Conservation (phyloP, 2,329 filamentous ascomycete species). For the Ceratocystiopsis brevicomis region DNA sequence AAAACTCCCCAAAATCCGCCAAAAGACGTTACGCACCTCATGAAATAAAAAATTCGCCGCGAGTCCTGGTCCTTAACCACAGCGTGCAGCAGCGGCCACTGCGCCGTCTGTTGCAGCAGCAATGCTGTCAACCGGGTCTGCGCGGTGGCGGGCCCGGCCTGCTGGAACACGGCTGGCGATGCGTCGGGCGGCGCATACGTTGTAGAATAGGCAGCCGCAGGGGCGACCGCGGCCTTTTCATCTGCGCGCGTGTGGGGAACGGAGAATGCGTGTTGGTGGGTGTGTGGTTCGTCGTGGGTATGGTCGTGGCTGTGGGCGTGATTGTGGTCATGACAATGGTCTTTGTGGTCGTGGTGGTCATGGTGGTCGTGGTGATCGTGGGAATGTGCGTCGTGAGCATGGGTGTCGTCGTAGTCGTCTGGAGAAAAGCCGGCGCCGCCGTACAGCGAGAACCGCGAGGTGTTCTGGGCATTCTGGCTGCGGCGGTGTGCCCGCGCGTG, state of each 20-base stretch:
- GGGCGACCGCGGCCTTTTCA: no score
- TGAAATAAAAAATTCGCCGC: slow-evolving; percentile 90
- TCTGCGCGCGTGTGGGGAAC: slow-evolving; percentile 16
- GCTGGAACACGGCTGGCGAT: slow-evolving; percentile 12
- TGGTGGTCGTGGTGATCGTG: slow-evolving; percentile 14
- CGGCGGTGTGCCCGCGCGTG: slow-evolving; percentile 4
- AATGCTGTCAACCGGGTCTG: slow-evolving; percentile 54
- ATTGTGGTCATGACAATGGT: slow-evolving; percentile 6
- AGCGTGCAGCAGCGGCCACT: slow-evolving; percentile 63
- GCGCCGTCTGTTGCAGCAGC: slow-evolving; percentile 49
- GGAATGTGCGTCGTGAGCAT: slow-evolving; percentile 4
- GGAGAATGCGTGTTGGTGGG: slow-evolving; percentile 8
- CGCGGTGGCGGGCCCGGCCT: slow-evolving; percentile 21
- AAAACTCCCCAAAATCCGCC: not conserved
- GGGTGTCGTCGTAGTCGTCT: not conserved
- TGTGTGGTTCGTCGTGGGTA: slow-evolving; percentile 13
- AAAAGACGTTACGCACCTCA: slow-evolving; percentile 37
- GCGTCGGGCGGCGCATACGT: slow-evolving; percentile 14
- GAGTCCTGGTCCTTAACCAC: slow-evolving; percentile 86
- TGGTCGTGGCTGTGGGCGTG: slow-evolving; percentile 8
- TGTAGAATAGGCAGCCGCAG: no score
- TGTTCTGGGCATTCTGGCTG: slow-evolving; percentile 15
- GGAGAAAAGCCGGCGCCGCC: slow-evolving; percentile 12
- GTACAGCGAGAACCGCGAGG: slow-evolving; percentile 6
- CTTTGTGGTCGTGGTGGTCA: slow-evolving; percentile 4